Percentiles rank a stretch among this genome's conserved stretches.
Evolutionary conservation across 1,284 basidiomycete species (phyloP).

Genomic region (Porodaedalea pini): DNA sequence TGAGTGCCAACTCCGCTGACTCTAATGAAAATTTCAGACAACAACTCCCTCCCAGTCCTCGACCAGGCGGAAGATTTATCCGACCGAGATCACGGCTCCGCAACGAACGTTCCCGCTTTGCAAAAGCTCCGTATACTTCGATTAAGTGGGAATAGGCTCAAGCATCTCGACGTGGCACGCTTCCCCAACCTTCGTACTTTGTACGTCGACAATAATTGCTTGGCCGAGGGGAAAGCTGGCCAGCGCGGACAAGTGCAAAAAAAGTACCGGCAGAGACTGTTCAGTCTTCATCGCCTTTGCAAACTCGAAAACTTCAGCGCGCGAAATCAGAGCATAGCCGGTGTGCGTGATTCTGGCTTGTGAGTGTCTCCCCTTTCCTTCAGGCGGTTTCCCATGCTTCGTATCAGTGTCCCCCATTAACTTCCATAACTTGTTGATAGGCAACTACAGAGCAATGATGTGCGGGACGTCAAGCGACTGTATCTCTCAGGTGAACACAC

Average conservation of each 20-base stretch:
- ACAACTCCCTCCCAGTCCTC: slow-evolving; percentile 10
- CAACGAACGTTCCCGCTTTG: slow-evolving; percentile 44
- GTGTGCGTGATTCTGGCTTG: slow-evolving; percentile 54
- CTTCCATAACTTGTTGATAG: slow-evolving; percentile 31
- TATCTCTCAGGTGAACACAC: slow-evolving; percentile 84
- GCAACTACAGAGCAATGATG: slow-evolving; percentile 61
- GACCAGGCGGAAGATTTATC: background rate
- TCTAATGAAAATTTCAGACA: slow-evolving; percentile 5
- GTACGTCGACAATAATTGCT: slow-evolving; percentile 86
- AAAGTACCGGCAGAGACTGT: slow-evolving; percentile 32
- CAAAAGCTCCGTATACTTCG: slow-evolving; percentile 79
- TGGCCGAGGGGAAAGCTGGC: slow-evolving; percentile 35
- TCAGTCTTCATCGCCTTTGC: slow-evolving; percentile 51
- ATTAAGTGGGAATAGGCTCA: slow-evolving; percentile 78
- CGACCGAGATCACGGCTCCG: background rate
- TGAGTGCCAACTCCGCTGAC: background rate
- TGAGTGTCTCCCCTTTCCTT: slow-evolving; percentile 23
- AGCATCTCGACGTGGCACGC: slow-evolving; percentile 61
- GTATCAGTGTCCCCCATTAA: background rate
- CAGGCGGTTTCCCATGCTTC: background rate
- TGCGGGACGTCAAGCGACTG: slow-evolving; percentile 87
- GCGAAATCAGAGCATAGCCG: slow-evolving; percentile 79
- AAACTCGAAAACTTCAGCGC: slow-evolving; percentile 89
- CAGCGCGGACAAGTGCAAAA: slow-evolving; percentile 10
- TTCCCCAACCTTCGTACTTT: slow-evolving; percentile 82